Conservation (phyloP, 2,329 filamentous ascomycete species). For the Ilyonectria robusta region DNA sequence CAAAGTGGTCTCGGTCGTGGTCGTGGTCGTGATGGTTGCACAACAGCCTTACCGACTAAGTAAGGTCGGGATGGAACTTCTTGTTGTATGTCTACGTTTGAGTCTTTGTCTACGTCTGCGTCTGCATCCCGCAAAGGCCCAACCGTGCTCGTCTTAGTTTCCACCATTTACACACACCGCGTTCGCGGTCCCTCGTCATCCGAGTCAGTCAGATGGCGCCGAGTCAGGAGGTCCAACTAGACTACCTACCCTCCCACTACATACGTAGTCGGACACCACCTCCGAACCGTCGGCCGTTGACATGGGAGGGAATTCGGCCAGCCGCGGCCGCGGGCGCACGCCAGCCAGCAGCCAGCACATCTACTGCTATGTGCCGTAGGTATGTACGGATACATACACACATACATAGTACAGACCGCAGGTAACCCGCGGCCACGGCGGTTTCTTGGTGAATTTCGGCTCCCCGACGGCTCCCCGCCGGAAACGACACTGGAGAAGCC, state of each 20-base stretch:
- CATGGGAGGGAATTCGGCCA: conserved; percentile 35
- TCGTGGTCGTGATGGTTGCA: conserved; percentile 23
- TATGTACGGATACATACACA: neutral
- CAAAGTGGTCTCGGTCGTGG: neutral
- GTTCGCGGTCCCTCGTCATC: conserved; percentile 43
- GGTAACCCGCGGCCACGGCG: conserved; percentile 20
- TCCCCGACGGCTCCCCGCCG: conserved; percentile 26
- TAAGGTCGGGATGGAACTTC: conserved; percentile 14
- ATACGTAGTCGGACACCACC: conserved; percentile 23
- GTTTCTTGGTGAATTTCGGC: conserved; percentile 25
- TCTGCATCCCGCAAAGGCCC: conserved; percentile 11
- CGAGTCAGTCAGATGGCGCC: conserved; percentile 49
- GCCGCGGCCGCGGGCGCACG: conserved; percentile 27
- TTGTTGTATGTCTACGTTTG: conserved; percentile 19
- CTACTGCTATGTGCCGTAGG: neutral
- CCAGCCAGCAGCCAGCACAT: conserved; percentile 6
- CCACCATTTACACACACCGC: conserved; percentile 37
- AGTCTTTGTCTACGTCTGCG: conserved; percentile 2
- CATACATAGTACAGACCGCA: neutral
- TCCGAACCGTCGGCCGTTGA: conserved; percentile 13
- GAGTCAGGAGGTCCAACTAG: conserved; percentile 45
- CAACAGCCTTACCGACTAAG: conserved; percentile 16
- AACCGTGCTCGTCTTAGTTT: conserved; percentile 26
- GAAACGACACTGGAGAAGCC: conserved; percentile 30
- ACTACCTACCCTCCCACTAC: conserved; percentile 27